Conservation (phyloP, 2,329 filamentous ascomycete genomes). For the Purpureocillium takamizusanense region DNA sequence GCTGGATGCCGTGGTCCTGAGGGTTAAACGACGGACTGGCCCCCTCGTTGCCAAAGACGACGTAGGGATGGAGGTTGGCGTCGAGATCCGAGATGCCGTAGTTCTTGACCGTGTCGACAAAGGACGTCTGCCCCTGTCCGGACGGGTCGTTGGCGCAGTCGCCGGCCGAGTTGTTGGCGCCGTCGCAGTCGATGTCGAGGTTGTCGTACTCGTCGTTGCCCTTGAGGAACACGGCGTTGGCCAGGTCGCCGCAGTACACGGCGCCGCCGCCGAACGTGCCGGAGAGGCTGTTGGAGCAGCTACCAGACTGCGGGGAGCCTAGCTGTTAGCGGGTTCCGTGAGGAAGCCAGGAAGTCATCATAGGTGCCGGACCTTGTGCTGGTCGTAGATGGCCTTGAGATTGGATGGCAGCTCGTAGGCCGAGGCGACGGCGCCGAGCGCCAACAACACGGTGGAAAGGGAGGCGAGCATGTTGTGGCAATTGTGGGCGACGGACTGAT, state of each 20-base stretch:
- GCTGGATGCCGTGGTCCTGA: conserved; percentile 24
- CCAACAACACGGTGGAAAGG: no score
- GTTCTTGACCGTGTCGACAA: conserved; percentile 20
- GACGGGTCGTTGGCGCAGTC: conserved; percentile 26
- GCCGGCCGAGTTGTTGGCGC: conserved; percentile 9
- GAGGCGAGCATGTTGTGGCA: no score
- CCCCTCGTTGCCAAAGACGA: conserved; percentile 34
- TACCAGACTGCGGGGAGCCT: conserved; percentile 16
- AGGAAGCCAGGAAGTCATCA: not conserved
- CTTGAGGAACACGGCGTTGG: conserved; percentile 20
- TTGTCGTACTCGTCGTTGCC: conserved; percentile 6
- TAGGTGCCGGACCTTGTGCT: conserved; percentile 3
- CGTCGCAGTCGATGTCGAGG: conserved; percentile 3
- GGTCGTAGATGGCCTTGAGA: conserved; percentile 6
- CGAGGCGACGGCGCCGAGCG: conserved; percentile 7
- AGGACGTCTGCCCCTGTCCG: conserved; percentile 30
- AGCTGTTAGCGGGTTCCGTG: not conserved
- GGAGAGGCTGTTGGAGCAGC: conserved; percentile 12
- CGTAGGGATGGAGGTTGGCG: conserved; percentile 34
- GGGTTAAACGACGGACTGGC: conserved; percentile 22
- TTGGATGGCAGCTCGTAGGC: conserved; percentile 7
- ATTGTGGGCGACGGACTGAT: no score
- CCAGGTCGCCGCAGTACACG: conserved; percentile 24
- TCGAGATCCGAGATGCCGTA: conserved; percentile 28
- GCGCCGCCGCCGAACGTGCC: conserved; percentile 5